Base-by-base conservation (phyloP, 2,329 filamentous ascomycete species). In the Dothideomycetidae sp. region DNA sequence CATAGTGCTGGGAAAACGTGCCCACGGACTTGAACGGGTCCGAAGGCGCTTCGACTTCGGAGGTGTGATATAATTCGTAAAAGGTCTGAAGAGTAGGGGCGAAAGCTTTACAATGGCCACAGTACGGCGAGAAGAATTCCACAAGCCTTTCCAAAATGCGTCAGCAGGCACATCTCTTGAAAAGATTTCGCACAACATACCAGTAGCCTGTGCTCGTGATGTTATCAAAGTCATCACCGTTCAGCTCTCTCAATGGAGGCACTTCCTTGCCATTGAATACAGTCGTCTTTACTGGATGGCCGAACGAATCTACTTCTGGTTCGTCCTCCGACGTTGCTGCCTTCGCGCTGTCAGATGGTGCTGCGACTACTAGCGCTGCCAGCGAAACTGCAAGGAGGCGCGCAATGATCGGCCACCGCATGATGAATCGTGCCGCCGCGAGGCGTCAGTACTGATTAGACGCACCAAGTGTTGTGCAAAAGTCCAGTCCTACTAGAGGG, bases 21-120 rank as follows among this genome's bases (percentile, higher is more conserved):
- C 78, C 77, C 26, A 49, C 43, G 14, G 50, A 49, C n/a, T 26
- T n/a, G n/a, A n/a, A n/a, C n/a, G n/a, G n/a, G 31, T 62, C 64
- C 7, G 63, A 59, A 14, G 68, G 58, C 43, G 66, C 59, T 34
- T 78, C 62, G 11, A 80, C 78, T 50, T 84, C 78, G 26, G 83
- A 90, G 26, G 86, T 94, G 63, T 83, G 76, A 64, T 94, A 98
- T 59, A 78, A 94, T 62, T 98, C 90, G 67, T 96, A 93, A 10
- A 88, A 60, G 4, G 86, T 94, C 60, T 96, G 85, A 67, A 75
- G 94, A 35, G 74, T 78, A 5, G 90, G 90, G 36, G 82, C 84
- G 52, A 84, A 81, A 34, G 70, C 66, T 55, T 70, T 70, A 63
- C 86, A 94, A 58, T 93, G 84, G 32, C 68, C 69, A 58, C 66